These are phyloP conservation scores for Populus pruinosa DNA, from an alignment of 345 rosid species.

Conservation along the genomic window DNA sequence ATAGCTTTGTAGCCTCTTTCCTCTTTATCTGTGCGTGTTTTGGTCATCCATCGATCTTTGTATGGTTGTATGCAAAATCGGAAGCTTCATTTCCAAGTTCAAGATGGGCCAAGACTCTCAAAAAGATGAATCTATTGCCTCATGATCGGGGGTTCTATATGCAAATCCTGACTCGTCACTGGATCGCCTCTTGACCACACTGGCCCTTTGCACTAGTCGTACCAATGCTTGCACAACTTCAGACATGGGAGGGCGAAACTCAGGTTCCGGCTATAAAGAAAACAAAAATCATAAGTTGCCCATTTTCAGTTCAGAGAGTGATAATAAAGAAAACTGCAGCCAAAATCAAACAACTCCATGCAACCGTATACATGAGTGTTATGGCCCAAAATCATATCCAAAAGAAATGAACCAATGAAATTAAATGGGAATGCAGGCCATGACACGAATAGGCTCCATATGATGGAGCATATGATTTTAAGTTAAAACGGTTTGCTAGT, in stretches of 20 bases:
- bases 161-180: constrained; percentile 86
- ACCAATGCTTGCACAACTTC: constrained; percentile 97
- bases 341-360: not conserved
- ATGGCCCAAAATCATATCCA: not conserved
- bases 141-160: constrained; percentile 82
- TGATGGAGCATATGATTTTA: not conserved
- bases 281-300: not conserved
- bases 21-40: not conserved
- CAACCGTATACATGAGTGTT: not conserved
- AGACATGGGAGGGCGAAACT: constrained; percentile 98
- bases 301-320: not conserved
- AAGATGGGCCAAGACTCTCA: constrained; percentile 17
- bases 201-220: constrained; percentile 88
- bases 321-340: not conserved
- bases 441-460: too few relatives aligned
- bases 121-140: constrained; percentile 58
- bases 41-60: constrained; percentile 2
- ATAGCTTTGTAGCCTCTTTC: not conserved
- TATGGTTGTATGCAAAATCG: constrained; percentile 13
- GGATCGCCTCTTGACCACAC: constrained; percentile 72
- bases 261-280: constrained; percentile 77
- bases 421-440: not conserved
- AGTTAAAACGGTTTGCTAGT: not conserved
- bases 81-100: constrained; percentile 11
- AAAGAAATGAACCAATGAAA: not conserved